A percentile compares a stretch with the other conserved stretches of the same genome.
Evolutionary conservation across 345 rosid genomes (phyloP).

Genomic region (Salix brachista): DNA sequence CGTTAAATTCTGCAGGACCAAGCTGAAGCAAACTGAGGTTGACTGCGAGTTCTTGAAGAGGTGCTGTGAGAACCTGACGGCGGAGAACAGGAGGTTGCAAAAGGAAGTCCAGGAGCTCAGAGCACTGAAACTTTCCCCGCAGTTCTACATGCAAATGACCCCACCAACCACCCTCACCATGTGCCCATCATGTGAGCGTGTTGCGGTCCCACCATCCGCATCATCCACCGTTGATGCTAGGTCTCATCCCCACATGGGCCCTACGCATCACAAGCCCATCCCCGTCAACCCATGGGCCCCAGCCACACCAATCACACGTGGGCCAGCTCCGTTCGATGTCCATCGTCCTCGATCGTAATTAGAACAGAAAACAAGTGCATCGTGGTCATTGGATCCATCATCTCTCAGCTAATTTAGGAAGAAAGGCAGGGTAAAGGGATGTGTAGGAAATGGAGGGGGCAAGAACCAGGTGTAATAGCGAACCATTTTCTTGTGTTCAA

Average conservation of each 20-base stretch:
- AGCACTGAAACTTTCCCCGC: constrained; percentile 91
- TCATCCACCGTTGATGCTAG: constrained; percentile 34
- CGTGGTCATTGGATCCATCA: constrained; percentile 14
- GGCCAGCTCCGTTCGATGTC: constrained; percentile 38
- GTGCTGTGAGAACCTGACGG: constrained; percentile 95
- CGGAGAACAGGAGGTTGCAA: constrained; percentile 92
- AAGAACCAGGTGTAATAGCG: constrained; percentile 4
- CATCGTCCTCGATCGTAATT: constrained; percentile 52
- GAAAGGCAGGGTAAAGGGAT: not conserved
- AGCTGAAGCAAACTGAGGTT: constrained; percentile 96
- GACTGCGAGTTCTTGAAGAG: constrained; percentile 93
- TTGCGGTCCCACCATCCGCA: constrained; percentile 56
- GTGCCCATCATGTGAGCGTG: constrained; percentile 98
- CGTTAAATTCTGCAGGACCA: constrained; percentile 53
- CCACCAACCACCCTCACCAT: constrained; percentile 98
- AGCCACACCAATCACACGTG: constrained; percentile 27
- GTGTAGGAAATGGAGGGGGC: constrained; percentile 7
- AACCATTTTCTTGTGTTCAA: constrained; percentile 6
- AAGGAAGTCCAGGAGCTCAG: constrained; percentile 92
- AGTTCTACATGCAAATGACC: constrained; percentile 97
- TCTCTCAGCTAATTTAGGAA: not conserved
- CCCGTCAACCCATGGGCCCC: constrained; percentile 56
- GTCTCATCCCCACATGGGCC: constrained; percentile 18
- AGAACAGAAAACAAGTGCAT: not conserved
- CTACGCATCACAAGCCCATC: constrained; percentile 12